phyloP scores from a whole-genome alignment of 208 protist genomes.

The Wallacemonas sp. region DNA sequence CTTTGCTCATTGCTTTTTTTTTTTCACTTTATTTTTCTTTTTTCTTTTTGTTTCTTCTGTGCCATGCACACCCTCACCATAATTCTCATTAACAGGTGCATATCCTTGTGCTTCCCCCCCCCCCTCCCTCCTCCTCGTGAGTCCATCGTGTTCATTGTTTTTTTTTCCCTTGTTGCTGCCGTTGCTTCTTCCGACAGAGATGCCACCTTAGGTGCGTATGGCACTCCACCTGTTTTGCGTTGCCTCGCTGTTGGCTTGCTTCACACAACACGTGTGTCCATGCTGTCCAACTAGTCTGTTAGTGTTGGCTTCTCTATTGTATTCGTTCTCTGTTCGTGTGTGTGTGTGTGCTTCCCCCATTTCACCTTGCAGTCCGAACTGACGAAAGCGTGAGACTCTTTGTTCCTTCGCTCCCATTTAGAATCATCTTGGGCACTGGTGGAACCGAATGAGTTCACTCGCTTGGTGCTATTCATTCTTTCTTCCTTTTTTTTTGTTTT shows the following conservation, averaged over 20 bases:
- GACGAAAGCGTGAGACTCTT: no score
- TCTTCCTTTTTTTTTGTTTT: no score
- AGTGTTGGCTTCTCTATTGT: not conserved
- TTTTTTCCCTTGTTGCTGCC: not conserved
- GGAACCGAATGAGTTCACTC: no score
- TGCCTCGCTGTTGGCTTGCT: not conserved
- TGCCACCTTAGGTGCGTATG: no score
- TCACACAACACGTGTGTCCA: no score
- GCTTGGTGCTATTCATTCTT: no score
- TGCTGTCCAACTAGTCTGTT: no score
- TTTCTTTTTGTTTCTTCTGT: not conserved
- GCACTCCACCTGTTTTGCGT: no score
- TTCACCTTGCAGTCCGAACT: no score
- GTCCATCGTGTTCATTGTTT: not conserved
- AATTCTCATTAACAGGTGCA: not conserved
- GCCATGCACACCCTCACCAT: not conserved
- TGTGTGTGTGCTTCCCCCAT: no score
- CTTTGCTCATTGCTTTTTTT: slow-evolving; percentile 1
- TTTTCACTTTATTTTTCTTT: not conserved
- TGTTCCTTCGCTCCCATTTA: no score
- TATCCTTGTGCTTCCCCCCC: not conserved
- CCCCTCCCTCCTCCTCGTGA: not conserved
- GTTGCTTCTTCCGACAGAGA: not conserved
- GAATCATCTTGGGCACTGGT: no score
- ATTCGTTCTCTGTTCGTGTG: not conserved